These are phyloP conservation scores for Colletotrichum kahawae DNA, from an alignment of 2,329 filamentous ascomycete genomes.

Conservation along the genomic window DNA sequence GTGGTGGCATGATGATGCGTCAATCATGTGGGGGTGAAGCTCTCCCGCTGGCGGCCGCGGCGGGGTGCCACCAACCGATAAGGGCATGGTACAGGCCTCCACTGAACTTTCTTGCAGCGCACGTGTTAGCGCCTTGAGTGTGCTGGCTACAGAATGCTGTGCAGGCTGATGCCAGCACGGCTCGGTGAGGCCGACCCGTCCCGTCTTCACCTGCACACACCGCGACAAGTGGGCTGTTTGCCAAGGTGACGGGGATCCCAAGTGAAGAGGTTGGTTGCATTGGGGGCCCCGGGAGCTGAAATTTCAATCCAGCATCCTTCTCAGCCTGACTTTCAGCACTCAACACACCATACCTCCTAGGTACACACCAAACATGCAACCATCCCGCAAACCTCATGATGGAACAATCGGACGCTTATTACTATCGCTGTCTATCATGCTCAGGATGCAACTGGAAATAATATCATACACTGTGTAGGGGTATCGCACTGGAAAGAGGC, in stretches of 20 bases:
- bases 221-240: neutral
- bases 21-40: constrained; percentile 21
- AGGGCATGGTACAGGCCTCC: neutral
- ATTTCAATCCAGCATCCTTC: neutral
- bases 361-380: no score
- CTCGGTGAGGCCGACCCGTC: neutral
- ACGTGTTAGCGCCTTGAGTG: neutral
- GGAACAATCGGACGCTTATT: neutral
- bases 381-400: neutral
- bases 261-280: neutral
- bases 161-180: neutral
- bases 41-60: constrained; percentile 1
- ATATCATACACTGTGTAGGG: neutral
- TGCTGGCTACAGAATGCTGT: neutral
- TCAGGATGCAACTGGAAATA: neutral
- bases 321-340: neutral
- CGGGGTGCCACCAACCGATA: neutral
- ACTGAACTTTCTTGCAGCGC: neutral
- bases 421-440: neutral
- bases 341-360: neutral
- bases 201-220: neutral
- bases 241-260: neutral
- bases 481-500: neutral
- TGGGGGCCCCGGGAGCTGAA: neutral
- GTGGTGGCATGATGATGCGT: constrained; percentile 21